phyloP scores from a whole-genome alignment of 164 flowering plant species.

The grape (Vitis vinifera) region ASM3070453v1 NC_081811.1:3913501-3914000 shows the following conservation, averaged over 20 bases:
- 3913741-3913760: conserved; percentile 33
- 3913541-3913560: conserved; percentile 31
- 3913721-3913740: conserved; percentile 69
- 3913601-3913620: conserved; percentile 66
- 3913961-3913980: conserved; percentile 76
- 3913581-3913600: conserved; percentile 70
- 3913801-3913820: conserved; percentile 72
- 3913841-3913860: conserved; percentile 49
- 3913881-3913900: conserved; percentile 81
- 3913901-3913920: conserved; percentile 81
- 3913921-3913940: conserved; percentile 86
- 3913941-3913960: conserved; percentile 75
- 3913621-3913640: conserved; percentile 47
- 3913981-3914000: not conserved
- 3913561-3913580: conserved; percentile 92
- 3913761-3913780: conserved; percentile 40
- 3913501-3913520: no score
- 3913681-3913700: not conserved
- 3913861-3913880: conserved; percentile 76
- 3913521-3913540: no score
- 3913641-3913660: not conserved
- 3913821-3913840: conserved; percentile 73
- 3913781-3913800: conserved; percentile 58
- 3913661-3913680: not conserved
- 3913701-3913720: conserved; percentile 9